These are phyloP conservation scores for Candida bentonensis DNA, from an alignment of 805 yeast genomes.

Conservation along the genomic window DNA sequence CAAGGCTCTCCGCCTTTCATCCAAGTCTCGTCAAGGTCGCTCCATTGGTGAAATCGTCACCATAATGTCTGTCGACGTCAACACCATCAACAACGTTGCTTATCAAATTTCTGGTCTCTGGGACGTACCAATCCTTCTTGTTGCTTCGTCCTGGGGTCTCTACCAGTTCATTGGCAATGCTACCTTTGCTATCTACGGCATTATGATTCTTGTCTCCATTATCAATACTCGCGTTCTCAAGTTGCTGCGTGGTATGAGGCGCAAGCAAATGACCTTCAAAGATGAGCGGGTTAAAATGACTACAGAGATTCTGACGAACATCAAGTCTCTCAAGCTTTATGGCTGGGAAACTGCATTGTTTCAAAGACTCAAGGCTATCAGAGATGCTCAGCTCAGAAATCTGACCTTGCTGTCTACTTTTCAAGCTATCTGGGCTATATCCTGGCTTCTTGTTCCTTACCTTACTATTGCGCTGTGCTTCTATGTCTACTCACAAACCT, in stretches of 20 bases:
- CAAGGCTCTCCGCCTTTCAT: conserved; percentile 55
- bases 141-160: conserved; percentile 57
- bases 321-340: conserved; percentile 82
- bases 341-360: conserved; percentile 91
- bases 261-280: conserved; percentile 67
- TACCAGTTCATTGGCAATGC: conserved; percentile 64
- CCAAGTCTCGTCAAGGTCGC: conserved; percentile 45
- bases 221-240: conserved; percentile 54
- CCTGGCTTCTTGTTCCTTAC: conserved; percentile 76
- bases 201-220: conserved; percentile 66
- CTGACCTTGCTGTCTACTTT: conserved; percentile 47
- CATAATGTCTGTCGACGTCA: conserved; percentile 85
- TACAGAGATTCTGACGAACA: conserved; percentile 74
- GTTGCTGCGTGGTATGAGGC: conserved; percentile 46
- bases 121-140: conserved; percentile 83
- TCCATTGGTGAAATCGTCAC: conserved; percentile 88
- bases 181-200: conserved; percentile 80
- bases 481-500: conserved; percentile 55
- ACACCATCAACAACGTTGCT: conserved; percentile 66
- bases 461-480: conserved; percentile 81
- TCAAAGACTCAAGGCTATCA: conserved; percentile 56
- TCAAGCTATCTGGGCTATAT: conserved; percentile 59
- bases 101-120: conserved; percentile 64
- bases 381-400: conserved; percentile 73
- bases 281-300: conserved; percentile 84